These are phyloP conservation scores for Cytauxzoon felis DNA, from an alignment of 169 alveolate species.

Conservation along the genomic window DNA sequence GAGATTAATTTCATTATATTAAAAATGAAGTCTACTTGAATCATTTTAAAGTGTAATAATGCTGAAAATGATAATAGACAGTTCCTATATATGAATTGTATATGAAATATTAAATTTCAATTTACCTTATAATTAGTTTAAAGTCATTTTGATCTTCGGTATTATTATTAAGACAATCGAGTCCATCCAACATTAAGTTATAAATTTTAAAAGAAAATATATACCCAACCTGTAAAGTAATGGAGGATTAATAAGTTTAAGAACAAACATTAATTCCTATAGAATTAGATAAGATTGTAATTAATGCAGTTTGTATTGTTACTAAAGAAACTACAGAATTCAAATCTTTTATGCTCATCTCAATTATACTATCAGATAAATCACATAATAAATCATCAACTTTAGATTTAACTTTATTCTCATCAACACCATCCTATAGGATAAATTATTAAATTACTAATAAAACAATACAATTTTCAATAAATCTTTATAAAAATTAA, in stretches of 20 bases:
- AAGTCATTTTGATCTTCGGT: conserved; percentile 2
- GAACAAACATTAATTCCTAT: conserved; percentile 20
- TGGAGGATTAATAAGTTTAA: background rate
- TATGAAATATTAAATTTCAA: background rate
- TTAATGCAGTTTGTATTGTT: conserved; percentile 56
- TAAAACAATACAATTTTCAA: background rate
- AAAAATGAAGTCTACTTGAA: conserved; percentile 38
- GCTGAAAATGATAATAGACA: conserved; percentile 40
- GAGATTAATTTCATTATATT: conserved; percentile 29
- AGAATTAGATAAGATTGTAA: conserved; percentile 31
- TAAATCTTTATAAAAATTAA: conserved; percentile 21
- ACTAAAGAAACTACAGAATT: conserved; percentile 40
- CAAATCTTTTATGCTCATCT: conserved; percentile 40
- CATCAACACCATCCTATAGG: background rate
- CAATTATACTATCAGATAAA: conserved; percentile 23
- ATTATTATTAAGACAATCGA: conserved; percentile 6
- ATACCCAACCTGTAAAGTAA: conserved; percentile 14
- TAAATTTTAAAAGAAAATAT: conserved; percentile 23
- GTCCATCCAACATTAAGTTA: background rate
- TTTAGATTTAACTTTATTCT: background rate
- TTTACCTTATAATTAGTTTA: background rate
- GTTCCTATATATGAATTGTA: conserved; percentile 22
- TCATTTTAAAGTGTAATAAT: conserved; percentile 41
- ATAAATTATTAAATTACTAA: background rate
- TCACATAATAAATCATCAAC: conserved; percentile 9